Conservation (phyloP, 164 flowering plant genomes). For the Annona cherimola region DNA sequence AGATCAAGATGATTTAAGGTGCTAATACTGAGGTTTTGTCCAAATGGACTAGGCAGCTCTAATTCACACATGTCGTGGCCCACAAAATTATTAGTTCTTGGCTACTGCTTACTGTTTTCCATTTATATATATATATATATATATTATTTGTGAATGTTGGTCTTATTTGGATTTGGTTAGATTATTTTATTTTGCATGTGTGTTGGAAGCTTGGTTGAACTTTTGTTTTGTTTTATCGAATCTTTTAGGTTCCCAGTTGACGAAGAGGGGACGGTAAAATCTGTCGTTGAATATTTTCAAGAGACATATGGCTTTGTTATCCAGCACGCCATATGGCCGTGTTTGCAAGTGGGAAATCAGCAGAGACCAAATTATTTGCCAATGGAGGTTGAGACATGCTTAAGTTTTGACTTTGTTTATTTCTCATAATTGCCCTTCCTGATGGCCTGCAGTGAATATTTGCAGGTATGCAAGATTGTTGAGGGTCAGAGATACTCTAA, state of each 20-base stretch:
- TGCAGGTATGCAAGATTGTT: conserved; percentile 82
- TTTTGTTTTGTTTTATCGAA: neutral
- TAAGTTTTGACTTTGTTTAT: neutral
- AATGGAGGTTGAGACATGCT: conserved; percentile 66
- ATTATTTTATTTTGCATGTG: neutral
- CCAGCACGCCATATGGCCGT: conserved; percentile 84
- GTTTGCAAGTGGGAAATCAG: conserved; percentile 89
- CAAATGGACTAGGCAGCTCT: too few relatives aligned
- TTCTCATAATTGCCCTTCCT: neutral
- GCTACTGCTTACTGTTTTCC: too few relatives aligned
- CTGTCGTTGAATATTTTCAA: conserved; percentile 80
- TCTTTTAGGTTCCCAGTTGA: conserved; percentile 67
- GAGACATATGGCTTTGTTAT: conserved; percentile 83
- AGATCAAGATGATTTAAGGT: too few relatives aligned
- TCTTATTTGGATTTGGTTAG: too few relatives aligned
- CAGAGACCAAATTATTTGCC: conserved; percentile 92
- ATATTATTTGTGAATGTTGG: too few relatives aligned
- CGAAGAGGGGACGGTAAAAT: conserved; percentile 72
- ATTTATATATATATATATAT: too few relatives aligned
- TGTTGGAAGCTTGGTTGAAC: neutral
- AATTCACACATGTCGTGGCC: too few relatives aligned
- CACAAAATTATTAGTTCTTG: too few relatives aligned
- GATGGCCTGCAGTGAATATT: neutral
- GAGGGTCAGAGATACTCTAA: conserved; percentile 87
- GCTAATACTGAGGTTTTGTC: too few relatives aligned